These are phyloP conservation scores for Thraustochytrium sp. DNA, from an alignment of 352 stramenopile species.

Conservation along the genomic window DNA sequence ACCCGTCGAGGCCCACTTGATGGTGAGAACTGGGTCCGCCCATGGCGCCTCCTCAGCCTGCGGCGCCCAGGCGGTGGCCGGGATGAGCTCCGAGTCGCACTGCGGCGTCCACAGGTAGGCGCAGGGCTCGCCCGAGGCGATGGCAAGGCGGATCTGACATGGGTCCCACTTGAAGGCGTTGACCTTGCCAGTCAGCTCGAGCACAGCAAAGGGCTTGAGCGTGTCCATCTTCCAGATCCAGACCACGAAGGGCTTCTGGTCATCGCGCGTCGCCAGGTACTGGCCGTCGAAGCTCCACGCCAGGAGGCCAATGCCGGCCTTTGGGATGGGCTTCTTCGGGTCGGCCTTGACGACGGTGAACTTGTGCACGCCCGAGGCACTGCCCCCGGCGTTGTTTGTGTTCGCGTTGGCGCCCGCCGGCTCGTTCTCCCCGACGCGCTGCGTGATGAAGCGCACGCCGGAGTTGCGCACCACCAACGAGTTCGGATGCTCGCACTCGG, in stretches of 20 bases:
- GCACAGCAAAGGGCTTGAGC: not conserved
- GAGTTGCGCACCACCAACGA: not conserved
- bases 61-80: not conserved
- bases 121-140: not conserved
- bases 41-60: not conserved
- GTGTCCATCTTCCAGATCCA: constrained; percentile 23
- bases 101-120: constrained; percentile 9
- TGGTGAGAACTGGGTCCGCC: not conserved
- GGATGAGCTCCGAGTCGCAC: not conserved
- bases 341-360: constrained; percentile 25
- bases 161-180: constrained; percentile 32
- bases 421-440: not conserved
- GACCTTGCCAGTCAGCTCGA: not conserved
- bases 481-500: constrained; percentile 8
- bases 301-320: not conserved
- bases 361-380: not conserved
- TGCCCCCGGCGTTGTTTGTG: not conserved
- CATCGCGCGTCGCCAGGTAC: not conserved
- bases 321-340: constrained; percentile 1
- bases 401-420: not conserved
- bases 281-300: constrained; percentile 26
- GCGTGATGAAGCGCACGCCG: not conserved
- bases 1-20: not conserved
- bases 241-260: constrained; percentile 4
- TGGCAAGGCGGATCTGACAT: not conserved